A percentile compares a stretch with the other conserved stretches of the same genome.
These are phyloP conservation scores for Pythium insidiosum DNA, from an alignment of 352 stramenopile genomes.

Conservation along the genomic window DNA sequence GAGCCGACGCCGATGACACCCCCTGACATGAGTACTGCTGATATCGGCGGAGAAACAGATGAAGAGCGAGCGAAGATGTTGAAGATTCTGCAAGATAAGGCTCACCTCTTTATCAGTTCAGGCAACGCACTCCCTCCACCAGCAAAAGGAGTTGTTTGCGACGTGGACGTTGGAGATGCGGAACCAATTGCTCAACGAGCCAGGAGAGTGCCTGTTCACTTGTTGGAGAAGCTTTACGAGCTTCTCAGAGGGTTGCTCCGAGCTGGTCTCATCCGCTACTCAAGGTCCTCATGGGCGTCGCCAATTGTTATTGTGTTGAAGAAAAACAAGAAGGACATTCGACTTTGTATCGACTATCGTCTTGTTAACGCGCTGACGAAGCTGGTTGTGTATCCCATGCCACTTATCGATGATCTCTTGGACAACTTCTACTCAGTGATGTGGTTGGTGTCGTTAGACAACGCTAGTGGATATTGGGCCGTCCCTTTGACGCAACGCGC, in stretches of 20 bases:
- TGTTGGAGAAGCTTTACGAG: conserved; percentile 11
- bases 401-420: conserved; percentile 4
- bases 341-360: conserved; percentile 12
- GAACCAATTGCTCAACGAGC: conserved; percentile 11
- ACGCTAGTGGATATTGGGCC: conserved; percentile 11
- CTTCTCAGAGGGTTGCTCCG: conserved; percentile 15
- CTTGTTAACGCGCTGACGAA: conserved; percentile 2
- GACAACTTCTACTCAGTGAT: conserved; percentile 1
- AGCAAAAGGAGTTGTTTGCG: conserved; percentile 8
- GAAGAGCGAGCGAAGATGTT: conserved; percentile 8
- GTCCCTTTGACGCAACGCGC: conserved; percentile 1
- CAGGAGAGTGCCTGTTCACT: conserved; percentile 5
- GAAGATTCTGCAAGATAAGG: conserved; percentile 3
- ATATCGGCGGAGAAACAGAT: conserved; percentile 9
- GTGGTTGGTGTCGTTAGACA: conserved; percentile 11
- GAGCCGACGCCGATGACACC: neutral
- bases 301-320: conserved; percentile 19
- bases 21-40: conserved; percentile 11
- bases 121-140: conserved; percentile 12
- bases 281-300: conserved; percentile 10
- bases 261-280: conserved; percentile 7
- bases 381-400: conserved; percentile 9
- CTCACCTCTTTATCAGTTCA: conserved; percentile 11
- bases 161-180: conserved; percentile 17
- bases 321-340: conserved; percentile 15